Evolutionary conservation across 495 filamentous ascomycete species (phyloP).

Genomic region (Penicillium lagena): DNA sequence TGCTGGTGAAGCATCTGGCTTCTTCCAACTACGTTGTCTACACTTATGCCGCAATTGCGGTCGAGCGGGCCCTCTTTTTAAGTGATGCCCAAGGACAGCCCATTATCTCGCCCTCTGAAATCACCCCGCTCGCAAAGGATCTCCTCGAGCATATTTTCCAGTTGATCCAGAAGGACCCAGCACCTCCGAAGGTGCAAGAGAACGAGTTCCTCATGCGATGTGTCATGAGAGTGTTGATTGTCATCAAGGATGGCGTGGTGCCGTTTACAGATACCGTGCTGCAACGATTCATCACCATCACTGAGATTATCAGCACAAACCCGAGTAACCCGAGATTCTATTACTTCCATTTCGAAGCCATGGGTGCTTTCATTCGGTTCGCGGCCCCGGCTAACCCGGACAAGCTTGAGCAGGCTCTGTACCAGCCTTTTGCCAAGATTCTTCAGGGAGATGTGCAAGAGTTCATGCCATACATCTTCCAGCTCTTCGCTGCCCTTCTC

Average conservation of each 20-base stretch:
- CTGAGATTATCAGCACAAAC: constrained; percentile 79
- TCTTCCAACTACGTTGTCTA: constrained; percentile 91
- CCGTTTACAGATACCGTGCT: constrained; percentile 68
- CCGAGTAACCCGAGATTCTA: constrained; percentile 97
- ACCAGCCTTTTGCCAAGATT: constrained; percentile 67
- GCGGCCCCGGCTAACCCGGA: constrained; percentile 60
- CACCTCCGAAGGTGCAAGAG: constrained; percentile 91
- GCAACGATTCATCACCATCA: constrained; percentile 75
- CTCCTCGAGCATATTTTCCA: constrained; percentile 88
- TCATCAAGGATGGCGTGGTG: constrained; percentile 72
- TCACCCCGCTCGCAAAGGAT: constrained; percentile 75
- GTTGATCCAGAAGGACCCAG: constrained; percentile 72
- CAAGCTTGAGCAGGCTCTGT: constrained; percentile 71
- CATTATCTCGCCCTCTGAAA: constrained; percentile 64
- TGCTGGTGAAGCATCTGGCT: constrained; percentile 82
- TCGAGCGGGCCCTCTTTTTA: constrained; percentile 82
- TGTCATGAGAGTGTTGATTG: constrained; percentile 92
- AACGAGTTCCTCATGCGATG: constrained; percentile 99
- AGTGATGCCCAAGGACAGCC: constrained; percentile 65
- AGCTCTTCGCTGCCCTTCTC: constrained; percentile 83
- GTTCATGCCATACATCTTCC: constrained; percentile 95
- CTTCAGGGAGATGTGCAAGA: constrained; percentile 80
- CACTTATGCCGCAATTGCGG: constrained; percentile 90
- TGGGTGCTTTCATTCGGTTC: constrained; percentile 91
- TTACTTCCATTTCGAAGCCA: constrained; percentile 93